phyloP scores from a whole-genome alignment of 331 rosid genomes.

The Phaseolus coccineus region DNA sequence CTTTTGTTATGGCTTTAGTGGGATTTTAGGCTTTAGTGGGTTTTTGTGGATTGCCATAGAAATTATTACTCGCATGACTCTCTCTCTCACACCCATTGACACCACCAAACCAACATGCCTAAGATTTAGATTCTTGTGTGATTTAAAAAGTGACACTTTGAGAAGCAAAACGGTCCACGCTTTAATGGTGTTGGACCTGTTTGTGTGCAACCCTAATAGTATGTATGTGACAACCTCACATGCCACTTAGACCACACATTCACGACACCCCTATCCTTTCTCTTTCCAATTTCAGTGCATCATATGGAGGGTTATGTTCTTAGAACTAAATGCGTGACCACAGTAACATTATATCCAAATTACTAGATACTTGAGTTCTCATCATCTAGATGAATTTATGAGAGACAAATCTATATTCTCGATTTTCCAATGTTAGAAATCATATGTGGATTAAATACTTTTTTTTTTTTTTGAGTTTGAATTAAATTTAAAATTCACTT shows the following conservation, averaged over 20 bases:
- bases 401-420: no score
- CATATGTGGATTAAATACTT: no score
- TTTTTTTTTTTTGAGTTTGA: no score
- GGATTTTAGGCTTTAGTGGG: constrained; percentile 49
- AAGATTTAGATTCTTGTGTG: constrained; percentile 54
- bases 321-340: no score
- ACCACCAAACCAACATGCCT: constrained; percentile 46
- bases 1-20: constrained; percentile 54
- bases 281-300: constrained; percentile 22
- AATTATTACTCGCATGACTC: constrained; percentile 57
- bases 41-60: constrained; percentile 49
- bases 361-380: no score
- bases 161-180: constrained; percentile 61
- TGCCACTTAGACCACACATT: constrained; percentile 45
- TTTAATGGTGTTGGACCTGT: constrained; percentile 49
- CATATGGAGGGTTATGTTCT: no score
- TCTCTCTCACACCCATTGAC: constrained; percentile 16
- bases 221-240: constrained; percentile 55
- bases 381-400: no score
- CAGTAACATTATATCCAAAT: no score
- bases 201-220: constrained; percentile 26
- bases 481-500: no score
- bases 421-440: no score
- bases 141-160: constrained; percentile 55
- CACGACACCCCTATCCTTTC: constrained; percentile 46